Evolutionary conservation across 202 grass and related monocot genomes (phyloP).

Genomic region (Zoysia matrella): DNA sequence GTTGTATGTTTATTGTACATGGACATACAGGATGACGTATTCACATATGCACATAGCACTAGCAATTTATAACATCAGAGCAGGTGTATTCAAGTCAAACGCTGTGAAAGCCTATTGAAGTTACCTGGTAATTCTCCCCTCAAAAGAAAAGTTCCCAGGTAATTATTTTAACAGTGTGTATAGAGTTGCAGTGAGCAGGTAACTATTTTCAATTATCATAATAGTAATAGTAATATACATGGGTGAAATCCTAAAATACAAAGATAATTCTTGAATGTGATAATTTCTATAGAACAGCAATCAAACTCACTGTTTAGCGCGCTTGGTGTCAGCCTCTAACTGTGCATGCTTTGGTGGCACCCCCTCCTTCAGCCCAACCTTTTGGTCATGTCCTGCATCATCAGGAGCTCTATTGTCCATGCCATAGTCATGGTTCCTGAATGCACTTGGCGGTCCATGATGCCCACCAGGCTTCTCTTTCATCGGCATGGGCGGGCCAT

Average conservation of each 20-base stretch:
- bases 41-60: not conserved
- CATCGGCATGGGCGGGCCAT: conserved; percentile 18
- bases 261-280: not conserved
- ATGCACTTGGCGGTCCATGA: conserved; percentile 29
- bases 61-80: not conserved
- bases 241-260: not conserved
- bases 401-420: conserved; percentile 56
- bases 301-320: conserved; percentile 85
- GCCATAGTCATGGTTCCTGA: conserved; percentile 56
- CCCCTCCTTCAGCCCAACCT: conserved; percentile 63
- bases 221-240: not conserved
- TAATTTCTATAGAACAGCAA: conserved; percentile 28
- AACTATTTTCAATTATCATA: not conserved
- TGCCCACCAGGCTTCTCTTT: conserved; percentile 58
- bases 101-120: not conserved
- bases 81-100: not conserved
- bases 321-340: conserved; percentile 71
- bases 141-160: too few species aligned
- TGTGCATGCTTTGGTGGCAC: conserved; percentile 57
- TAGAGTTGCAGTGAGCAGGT: not conserved
- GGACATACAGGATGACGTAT: not conserved
- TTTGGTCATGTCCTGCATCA: conserved; percentile 45
- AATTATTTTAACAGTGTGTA: not conserved
- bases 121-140: too few species aligned
- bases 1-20: not conserved